Evolutionary conservation across 140 eudicot genomes (phyloP).

Genomic region (Flaveria floridana): DNA sequence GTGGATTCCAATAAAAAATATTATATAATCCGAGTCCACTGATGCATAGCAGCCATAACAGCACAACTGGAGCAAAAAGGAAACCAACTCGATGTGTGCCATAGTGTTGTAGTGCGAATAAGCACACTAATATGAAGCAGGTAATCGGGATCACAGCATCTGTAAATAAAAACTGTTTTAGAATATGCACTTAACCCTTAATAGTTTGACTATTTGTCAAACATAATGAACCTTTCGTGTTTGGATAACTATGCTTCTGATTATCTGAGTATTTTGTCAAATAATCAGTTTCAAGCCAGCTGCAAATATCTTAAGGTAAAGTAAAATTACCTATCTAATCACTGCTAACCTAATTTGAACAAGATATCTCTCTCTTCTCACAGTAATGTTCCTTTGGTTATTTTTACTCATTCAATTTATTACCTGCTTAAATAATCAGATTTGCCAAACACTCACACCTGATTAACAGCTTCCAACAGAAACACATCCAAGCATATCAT

Average conservation of each 20-base stretch:
- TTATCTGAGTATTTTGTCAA: background rate
- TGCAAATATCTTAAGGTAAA: background rate
- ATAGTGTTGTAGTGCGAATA: constrained; percentile 87
- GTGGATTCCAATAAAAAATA: constrained; percentile 72
- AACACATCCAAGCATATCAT: background rate
- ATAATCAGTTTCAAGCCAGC: background rate
- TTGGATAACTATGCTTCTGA: background rate
- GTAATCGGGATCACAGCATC: constrained; percentile 89
- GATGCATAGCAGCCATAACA: constrained; percentile 77
- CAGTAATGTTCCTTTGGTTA: background rate
- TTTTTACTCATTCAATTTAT: background rate
- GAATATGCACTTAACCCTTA: background rate
- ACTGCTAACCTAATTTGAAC: background rate
- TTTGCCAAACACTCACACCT: background rate
- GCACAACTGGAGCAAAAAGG: constrained; percentile 73
- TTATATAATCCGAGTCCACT: constrained; percentile 83
- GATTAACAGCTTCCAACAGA: background rate
- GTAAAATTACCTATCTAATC: background rate
- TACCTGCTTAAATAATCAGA: background rate
- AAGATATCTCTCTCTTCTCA: background rate
- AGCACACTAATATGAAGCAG: constrained; percentile 77
- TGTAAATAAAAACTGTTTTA: constrained; percentile 33
- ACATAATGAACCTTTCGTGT: background rate
- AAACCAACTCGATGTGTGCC: constrained; percentile 91
- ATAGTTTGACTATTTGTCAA: background rate